Base-by-base conservation (phyloP, 352 stramenopile genomes). In the Pythium brassicae region DNA sequence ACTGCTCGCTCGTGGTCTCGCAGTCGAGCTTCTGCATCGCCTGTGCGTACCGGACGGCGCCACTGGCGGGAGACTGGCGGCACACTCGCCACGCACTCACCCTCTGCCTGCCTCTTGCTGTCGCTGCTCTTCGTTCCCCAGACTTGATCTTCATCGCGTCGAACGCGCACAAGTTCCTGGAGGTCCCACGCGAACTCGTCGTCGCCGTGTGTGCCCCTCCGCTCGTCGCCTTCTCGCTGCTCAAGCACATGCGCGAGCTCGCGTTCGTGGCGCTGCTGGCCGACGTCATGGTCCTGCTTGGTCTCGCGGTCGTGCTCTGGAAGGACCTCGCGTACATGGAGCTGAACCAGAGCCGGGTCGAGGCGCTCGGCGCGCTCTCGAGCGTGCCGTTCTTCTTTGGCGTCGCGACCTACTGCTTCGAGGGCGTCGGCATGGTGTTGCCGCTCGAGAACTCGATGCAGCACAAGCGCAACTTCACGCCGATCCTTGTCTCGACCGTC, bases 61-160 rank as follows among this genome's bases (percentile, higher is more conserved):
- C 45, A 2, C 4, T 22, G n/a, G n/a, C n/a, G n/a, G n/a, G n/a
- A n/a, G n/a, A n/a, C n/a, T n/a, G n/a, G n/a, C n/a, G n/a, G n/a
- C n/a, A n/a, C n/a, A n/a, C n/a, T n/a, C n/a, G n/a, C n/a, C n/a
- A 27, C 22, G 27, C 29, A 10, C 29, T 35, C 29, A 49, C 43
- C 43, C 23, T 26, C 4, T 47, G 17, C 27, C 14, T 32, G 20
- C 20, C 5, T 44, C 39, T 10, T 44, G 39, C 39, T 40, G 10
- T 19, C 34, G 10, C 12, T 52, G 52, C 25, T 52, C 11, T 10
- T 10, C 29, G 10, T 35, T n/a, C 14, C 50, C 1, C 45, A 88
- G 78, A 97, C 58, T 71, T 97, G 42, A 96, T 97, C 66, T 97
- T 97, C 57, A 97, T 97, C 48, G 74, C 85, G 12, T 78, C 85